Evolutionary conservation across 164 flowering plant genomes (phyloP).

Genomic region (Warburgia ugandensis): DNA sequence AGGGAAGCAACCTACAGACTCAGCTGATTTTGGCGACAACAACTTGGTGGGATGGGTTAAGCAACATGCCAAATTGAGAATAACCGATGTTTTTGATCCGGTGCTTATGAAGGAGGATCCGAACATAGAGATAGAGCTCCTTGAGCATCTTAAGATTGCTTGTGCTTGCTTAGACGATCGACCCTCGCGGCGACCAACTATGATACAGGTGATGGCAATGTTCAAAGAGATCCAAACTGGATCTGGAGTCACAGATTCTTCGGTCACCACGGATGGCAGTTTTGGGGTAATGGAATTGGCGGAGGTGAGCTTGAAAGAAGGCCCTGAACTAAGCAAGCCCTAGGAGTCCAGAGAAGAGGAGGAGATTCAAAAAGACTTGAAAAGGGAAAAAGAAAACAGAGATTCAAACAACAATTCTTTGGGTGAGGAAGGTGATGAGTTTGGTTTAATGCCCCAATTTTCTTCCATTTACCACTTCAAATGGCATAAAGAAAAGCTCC

Average conservation of each 20-base stretch:
- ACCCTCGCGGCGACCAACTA: constrained; percentile 70
- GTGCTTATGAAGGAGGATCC: constrained; percentile 70
- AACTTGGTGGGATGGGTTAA: constrained; percentile 98
- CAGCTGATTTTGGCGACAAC: constrained; percentile 89
- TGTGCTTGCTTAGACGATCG: constrained; percentile 86
- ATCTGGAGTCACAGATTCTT: constrained; percentile 42
- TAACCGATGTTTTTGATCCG: constrained; percentile 79
- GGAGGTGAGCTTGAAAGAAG: constrained; percentile 77
- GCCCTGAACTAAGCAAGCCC: constrained; percentile 34
- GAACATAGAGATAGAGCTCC: constrained; percentile 63
- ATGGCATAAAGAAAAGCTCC: background rate
- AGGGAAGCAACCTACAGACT: constrained; percentile 86
- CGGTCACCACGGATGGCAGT: constrained; percentile 34
- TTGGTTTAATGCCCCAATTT: constrained; percentile 14
- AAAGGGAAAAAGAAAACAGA: constrained; percentile 5
- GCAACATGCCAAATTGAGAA: constrained; percentile 63
- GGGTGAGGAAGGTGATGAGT: constrained; percentile 11
- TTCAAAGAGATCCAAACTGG: constrained; percentile 92
- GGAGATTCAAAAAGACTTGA: constrained; percentile 11
- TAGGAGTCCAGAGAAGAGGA: constrained; percentile 8
- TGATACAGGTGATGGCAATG: constrained; percentile 95
- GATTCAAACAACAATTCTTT: constrained; percentile 16
- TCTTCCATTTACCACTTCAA: constrained; percentile 22
- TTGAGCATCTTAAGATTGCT: constrained; percentile 78
- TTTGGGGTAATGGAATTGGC: constrained; percentile 46